phyloP scores from a whole-genome alignment of 139 green algal genomes.

The Edaphochlamys debaryana region DNA sequence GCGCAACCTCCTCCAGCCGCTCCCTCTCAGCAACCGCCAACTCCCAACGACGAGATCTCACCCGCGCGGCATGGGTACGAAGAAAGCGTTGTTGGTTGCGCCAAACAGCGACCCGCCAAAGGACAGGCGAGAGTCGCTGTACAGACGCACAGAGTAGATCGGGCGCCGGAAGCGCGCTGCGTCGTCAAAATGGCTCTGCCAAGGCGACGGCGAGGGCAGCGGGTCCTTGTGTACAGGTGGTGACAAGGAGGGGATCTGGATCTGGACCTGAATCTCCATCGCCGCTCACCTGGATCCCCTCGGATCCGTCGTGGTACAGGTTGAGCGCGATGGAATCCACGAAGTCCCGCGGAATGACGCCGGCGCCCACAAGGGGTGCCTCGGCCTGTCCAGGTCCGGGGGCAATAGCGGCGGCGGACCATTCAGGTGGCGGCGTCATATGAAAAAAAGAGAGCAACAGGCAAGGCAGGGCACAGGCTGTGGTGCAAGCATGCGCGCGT shows the following conservation, averaged over 20 bases:
- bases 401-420: background rate
- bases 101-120: slow-evolving; percentile 80
- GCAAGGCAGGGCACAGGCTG: too few species aligned
- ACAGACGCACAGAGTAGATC: slow-evolving; percentile 75
- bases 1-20: too few species aligned
- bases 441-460: too few species aligned
- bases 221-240: too few species aligned
- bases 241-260: too few species aligned
- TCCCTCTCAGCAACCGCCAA: too few species aligned
- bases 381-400: slow-evolving; percentile 51
- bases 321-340: slow-evolving; percentile 75
- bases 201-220: too few species aligned
- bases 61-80: slow-evolving; percentile 75
- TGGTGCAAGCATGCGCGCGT: too few species aligned
- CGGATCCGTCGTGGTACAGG: slow-evolving; percentile 81
- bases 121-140: slow-evolving; percentile 75
- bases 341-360: slow-evolving; percentile 57
- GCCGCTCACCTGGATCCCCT: slow-evolving; percentile 71
- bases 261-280: too few species aligned
- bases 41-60: too few species aligned
- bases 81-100: slow-evolving; percentile 80
- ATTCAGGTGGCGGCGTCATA: too few species aligned
- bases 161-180: slow-evolving; percentile 68
- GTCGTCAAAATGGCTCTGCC: slow-evolving; percentile 76
- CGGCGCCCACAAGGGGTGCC: slow-evolving; percentile 55